Conservation (phyloP, 352 stramenopile species). For the Phytophthora capsici region DNA sequence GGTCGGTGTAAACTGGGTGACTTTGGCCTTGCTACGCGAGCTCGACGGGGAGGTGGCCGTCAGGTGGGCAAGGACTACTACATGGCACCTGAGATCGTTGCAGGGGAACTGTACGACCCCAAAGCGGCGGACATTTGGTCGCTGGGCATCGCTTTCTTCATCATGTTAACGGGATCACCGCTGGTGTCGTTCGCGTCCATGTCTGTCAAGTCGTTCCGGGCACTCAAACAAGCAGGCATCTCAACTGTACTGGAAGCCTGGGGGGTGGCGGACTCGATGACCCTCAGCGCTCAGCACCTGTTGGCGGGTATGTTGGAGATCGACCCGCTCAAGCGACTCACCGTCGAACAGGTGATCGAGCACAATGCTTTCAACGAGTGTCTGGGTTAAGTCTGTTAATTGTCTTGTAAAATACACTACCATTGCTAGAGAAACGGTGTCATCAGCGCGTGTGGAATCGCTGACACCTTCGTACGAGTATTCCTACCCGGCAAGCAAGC, state of each 20-base stretch:
- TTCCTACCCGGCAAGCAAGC: too few relatives aligned
- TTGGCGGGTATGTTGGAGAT: slow-evolving; percentile 39
- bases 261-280: slow-evolving; percentile 6
- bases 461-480: too few relatives aligned
- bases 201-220: slow-evolving; percentile 19
- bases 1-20: slow-evolving; percentile 55
- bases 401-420: slow-evolving; percentile 7
- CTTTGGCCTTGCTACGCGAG: slow-evolving; percentile 49
- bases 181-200: slow-evolving; percentile 36
- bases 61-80: slow-evolving; percentile 59
- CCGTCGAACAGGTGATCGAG: slow-evolving; percentile 26
- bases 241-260: slow-evolving; percentile 10
- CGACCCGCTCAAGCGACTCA: slow-evolving; percentile 31
- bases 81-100: slow-evolving; percentile 58
- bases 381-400: background rate
- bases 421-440: background rate
- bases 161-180: slow-evolving; percentile 39
- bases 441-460: background rate
- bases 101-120: slow-evolving; percentile 41
- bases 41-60: slow-evolving; percentile 17
- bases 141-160: slow-evolving; percentile 16
- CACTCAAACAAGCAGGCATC: slow-evolving; percentile 14
- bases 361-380: slow-evolving; percentile 25
- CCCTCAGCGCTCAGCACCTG: slow-evolving; percentile 10
- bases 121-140: slow-evolving; percentile 32